Conservation (phyloP, 352 stramenopile genomes). For the Globisporangium cederbergense region DNA sequence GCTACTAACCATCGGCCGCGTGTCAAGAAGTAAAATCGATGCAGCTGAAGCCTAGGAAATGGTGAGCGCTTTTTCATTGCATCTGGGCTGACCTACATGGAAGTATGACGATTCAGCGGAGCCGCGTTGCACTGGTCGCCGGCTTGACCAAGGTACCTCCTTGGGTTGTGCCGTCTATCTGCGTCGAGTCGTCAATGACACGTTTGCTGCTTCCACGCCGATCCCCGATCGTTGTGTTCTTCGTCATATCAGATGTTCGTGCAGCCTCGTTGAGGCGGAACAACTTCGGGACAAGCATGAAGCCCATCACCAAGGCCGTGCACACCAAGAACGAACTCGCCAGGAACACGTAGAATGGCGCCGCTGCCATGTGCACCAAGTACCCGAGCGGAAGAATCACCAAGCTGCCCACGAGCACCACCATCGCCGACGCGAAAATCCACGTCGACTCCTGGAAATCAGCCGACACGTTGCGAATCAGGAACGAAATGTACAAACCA, state of each 20-base stretch:
- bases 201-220: not conserved
- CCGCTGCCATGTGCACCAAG: slow-evolving; percentile 18
- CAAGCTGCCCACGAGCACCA: slow-evolving; percentile 21
- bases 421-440: slow-evolving; percentile 28
- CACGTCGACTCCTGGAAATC: slow-evolving; percentile 44
- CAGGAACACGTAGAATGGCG: slow-evolving; percentile 19
- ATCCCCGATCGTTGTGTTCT: not conserved
- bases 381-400: slow-evolving; percentile 26
- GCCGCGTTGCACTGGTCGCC: not conserved
- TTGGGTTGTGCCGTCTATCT: not conserved
- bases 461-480: slow-evolving; percentile 29
- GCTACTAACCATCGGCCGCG: no score
- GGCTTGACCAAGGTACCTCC: not conserved
- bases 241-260: not conserved
- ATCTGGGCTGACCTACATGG: not conserved
- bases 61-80: not conserved
- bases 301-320: slow-evolving; percentile 16
- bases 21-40: not conserved
- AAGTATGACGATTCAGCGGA: not conserved
- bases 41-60: not conserved
- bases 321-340: slow-evolving; percentile 11
- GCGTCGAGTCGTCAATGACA: not conserved
- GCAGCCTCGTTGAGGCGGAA: slow-evolving; percentile 4
- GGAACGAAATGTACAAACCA: slow-evolving; percentile 20
- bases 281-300: slow-evolving; percentile 19